Conservation (phyloP, 306 rosid genomes). For the Canavalia ensiformis region DNA sequence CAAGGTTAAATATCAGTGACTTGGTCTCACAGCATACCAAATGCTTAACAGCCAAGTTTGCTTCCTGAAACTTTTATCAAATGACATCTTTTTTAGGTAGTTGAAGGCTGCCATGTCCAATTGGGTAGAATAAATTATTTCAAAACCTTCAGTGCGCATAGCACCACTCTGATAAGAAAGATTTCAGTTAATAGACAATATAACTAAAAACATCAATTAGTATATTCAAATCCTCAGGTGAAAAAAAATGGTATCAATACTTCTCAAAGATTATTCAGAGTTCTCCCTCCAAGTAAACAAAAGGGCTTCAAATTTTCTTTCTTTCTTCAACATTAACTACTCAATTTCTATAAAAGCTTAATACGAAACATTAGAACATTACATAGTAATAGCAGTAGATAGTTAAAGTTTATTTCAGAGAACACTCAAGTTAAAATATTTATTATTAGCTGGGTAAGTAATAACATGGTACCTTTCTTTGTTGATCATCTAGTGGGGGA, state of each 20-base stretch:
- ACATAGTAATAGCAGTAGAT: background rate
- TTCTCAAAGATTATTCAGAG: background rate
- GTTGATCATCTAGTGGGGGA: constrained; percentile 69
- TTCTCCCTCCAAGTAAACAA: background rate
- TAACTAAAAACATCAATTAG: background rate
- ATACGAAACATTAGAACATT: background rate
- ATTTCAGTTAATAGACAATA: background rate
- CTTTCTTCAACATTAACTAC: constrained; percentile 7
- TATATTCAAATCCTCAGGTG: background rate
- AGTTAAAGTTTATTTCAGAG: background rate
- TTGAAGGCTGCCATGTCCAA: too few relatives aligned
- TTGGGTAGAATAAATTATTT: too few relatives aligned
- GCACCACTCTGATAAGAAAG: background rate
- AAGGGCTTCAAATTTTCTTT: background rate
- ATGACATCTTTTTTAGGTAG: background rate
- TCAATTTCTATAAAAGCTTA: constrained; percentile 6
- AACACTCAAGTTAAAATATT: background rate
- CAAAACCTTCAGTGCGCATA: too few relatives aligned
- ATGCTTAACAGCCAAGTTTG: background rate
- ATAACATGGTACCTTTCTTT: constrained; percentile 61
- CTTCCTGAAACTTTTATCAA: background rate
- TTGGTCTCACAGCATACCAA: background rate
- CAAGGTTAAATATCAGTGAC: background rate
- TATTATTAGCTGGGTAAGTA: background rate
- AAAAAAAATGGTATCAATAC: background rate